phyloP scores from a whole-genome alignment of 371 early-diverging fungal species.

The Mortierella sp. region DNA sequence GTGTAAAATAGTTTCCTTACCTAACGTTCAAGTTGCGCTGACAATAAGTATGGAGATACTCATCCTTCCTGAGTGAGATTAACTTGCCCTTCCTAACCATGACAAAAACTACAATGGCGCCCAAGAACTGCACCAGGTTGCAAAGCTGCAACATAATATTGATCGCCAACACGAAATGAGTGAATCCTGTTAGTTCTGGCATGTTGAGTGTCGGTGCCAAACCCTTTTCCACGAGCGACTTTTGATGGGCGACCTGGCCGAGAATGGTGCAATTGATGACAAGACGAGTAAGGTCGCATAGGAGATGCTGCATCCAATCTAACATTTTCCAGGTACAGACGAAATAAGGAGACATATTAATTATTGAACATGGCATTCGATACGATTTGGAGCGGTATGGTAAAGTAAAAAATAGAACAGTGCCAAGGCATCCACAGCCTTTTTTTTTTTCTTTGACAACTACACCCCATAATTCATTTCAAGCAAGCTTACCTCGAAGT shows the following conservation, averaged over 20 bases:
- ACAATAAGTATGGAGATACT: conserved; percentile 52
- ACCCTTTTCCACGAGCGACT: conserved; percentile 29
- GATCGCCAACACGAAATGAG: conserved; percentile 41
- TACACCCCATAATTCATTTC: background rate
- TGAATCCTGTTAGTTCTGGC: conserved; percentile 43
- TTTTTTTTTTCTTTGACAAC: background rate
- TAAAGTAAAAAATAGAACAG: conserved; percentile 22
- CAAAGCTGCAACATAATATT: conserved; percentile 55
- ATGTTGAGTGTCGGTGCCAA: conserved; percentile 36
- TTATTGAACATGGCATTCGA: background rate
- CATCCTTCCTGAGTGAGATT: conserved; percentile 46
- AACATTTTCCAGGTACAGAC: background rate
- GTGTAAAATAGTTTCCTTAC: conserved; percentile 16
- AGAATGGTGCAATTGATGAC: conserved; percentile 50
- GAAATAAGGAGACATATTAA: background rate
- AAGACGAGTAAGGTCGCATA: conserved; percentile 49
- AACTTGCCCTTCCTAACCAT: conserved; percentile 38
- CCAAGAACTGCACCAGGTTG: conserved; percentile 41
- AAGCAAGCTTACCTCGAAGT: conserved; percentile 27
- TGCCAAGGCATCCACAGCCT: background rate
- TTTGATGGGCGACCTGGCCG: conserved; percentile 40
- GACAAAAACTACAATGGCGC: conserved; percentile 33
- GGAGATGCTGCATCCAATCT: conserved; percentile 57
- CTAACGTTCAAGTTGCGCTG: conserved; percentile 52
- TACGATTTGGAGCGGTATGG: background rate